Percentiles rank a stretch among this genome's conserved stretches.
These are phyloP conservation scores for Pseudocercospora ulei DNA, from an alignment of 2,329 filamentous ascomycete species.

Conservation along the genomic window DNA sequence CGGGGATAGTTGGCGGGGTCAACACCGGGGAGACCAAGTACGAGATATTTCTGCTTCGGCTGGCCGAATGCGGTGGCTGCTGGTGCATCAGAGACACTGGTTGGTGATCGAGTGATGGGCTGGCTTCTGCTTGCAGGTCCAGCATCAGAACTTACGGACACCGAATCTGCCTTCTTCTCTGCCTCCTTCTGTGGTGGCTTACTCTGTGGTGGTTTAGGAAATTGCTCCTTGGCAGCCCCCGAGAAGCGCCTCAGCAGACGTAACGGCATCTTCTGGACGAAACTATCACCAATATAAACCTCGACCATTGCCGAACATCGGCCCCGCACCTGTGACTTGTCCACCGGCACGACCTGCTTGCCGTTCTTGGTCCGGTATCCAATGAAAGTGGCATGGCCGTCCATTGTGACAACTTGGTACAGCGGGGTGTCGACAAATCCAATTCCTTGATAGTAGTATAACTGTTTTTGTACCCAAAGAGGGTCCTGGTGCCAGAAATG, in stretches of 20 bases:
- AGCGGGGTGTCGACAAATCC: conserved; percentile 11
- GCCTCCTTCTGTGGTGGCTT: background rate
- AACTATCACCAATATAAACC: conserved; percentile 11
- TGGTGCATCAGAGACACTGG: background rate
- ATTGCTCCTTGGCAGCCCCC: conserved; percentile 4
- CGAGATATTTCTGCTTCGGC: background rate
- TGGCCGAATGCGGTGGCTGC: background rate
- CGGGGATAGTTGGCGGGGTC: conserved; percentile 4
- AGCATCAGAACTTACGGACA: background rate
- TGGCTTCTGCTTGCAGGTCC: background rate
- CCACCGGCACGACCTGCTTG: background rate
- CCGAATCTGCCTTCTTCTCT: background rate
- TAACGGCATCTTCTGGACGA: conserved; percentile 14
- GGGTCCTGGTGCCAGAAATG: conserved; percentile 18
- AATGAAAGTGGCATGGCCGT: conserved; percentile 5
- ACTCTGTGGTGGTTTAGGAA: background rate
- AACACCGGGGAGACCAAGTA: conserved; percentile 4
- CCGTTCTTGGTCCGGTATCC: conserved; percentile 9
- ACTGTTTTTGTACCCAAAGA: conserved; percentile 9
- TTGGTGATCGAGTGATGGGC: background rate
- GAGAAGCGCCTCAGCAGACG: conserved; percentile 15
- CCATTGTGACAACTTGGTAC: conserved; percentile 7
- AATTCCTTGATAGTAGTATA: conserved; percentile 13
- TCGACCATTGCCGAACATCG: conserved; percentile 9
- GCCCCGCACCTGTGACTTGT: background rate